Percentiles rank a stretch among this genome's conserved stretches.
These are phyloP conservation scores for Cucumis hystrix DNA, from an alignment of 306 rosid genomes.

Conservation along the genomic window DNA sequence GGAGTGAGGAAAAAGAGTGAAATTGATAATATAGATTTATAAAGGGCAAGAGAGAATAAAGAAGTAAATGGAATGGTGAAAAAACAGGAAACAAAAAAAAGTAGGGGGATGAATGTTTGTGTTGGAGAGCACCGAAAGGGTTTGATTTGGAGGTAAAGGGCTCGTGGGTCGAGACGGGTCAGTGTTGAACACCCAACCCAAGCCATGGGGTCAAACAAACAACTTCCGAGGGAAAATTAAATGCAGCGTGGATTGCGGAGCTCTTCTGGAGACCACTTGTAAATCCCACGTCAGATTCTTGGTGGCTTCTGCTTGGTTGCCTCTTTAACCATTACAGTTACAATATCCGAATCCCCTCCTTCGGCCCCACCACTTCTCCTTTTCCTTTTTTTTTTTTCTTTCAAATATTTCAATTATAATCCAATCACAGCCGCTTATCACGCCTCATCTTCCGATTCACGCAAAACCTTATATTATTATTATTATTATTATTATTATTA, in stretches of 20 bases:
- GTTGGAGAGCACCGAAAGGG: neutral
- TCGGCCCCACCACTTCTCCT: neutral
- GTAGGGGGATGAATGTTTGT: neutral
- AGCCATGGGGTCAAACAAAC: constrained; percentile 6
- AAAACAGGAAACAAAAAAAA: no score
- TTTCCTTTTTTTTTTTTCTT: neutral
- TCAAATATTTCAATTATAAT: neutral
- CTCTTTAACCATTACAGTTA: neutral
- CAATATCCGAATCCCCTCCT: neutral
- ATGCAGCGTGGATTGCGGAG: constrained; percentile 51
- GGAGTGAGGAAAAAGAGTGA: no score
- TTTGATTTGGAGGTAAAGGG: neutral
- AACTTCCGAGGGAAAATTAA: constrained; percentile 14
- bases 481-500: neutral
- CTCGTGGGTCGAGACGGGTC: constrained; percentile 54
- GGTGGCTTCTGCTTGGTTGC: neutral
- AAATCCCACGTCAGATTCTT: constrained; percentile 22
- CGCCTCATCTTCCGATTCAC: constrained; percentile 24
- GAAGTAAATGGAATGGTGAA: neutral
- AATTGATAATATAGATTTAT: no score
- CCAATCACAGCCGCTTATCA: constrained; percentile 46
- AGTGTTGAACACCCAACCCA: neutral
- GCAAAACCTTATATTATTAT: constrained; percentile 8
- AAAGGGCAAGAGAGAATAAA: no score
- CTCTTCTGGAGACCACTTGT: constrained; percentile 16